These are phyloP conservation scores for Cryptosporidium parvum DNA, from an alignment of 169 alveolate species.

Conservation along the genomic window DNA sequence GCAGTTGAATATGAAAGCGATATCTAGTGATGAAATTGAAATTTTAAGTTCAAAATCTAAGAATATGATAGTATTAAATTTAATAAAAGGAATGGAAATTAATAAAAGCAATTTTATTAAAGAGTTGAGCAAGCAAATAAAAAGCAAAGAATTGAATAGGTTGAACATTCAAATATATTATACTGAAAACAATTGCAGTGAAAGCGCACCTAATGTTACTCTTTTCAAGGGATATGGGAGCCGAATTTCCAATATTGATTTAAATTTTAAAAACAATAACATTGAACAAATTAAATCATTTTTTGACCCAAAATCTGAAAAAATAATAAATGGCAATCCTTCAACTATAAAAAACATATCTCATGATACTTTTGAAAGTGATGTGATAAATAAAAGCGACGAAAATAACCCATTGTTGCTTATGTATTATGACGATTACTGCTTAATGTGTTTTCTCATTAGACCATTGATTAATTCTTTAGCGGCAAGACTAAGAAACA, in stretches of 20 bases:
- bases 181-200: neutral
- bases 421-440: slow-evolving; percentile 42
- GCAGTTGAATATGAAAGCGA: neutral
- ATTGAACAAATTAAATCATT: slow-evolving; percentile 11
- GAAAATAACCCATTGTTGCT: slow-evolving; percentile 31
- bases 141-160: neutral
- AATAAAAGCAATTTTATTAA: neutral
- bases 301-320: slow-evolving; percentile 7
- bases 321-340: neutral
- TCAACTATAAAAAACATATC: neutral
- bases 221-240: slow-evolving; percentile 8
- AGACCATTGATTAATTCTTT: slow-evolving; percentile 56
- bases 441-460: slow-evolving; percentile 60
- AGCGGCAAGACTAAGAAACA: slow-evolving; percentile 2
- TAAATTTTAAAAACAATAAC: neutral
- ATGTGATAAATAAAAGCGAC: slow-evolving; percentile 1
- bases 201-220: neutral
- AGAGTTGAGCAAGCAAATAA: neutral
- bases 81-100: neutral
- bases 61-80: neutral
- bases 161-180: neutral
- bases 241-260: neutral
- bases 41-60: neutral
- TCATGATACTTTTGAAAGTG: slow-evolving; percentile 16
- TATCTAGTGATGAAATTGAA: neutral